Evolutionary conservation across 345 rosid species (phyloP).

Genomic region (Capsella bursapastoris): DNA sequence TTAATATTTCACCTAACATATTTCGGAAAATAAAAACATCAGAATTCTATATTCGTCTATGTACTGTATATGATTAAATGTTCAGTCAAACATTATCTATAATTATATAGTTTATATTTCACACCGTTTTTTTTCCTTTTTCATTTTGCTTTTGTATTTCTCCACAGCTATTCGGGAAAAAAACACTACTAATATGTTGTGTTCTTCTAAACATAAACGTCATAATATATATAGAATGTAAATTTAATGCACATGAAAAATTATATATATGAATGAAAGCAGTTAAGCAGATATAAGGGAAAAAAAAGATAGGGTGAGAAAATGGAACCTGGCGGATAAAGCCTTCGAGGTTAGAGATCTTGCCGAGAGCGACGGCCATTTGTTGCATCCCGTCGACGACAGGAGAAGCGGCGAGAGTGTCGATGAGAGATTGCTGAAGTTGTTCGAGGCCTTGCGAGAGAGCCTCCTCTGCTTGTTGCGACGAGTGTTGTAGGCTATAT

Average conservation of each 20-base stretch:
- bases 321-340: slow-evolving; percentile 87
- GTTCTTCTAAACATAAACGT: too few relatives aligned
- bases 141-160: background rate
- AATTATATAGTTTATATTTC: background rate
- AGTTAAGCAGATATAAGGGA: background rate
- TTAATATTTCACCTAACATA: background rate
- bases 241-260: background rate
- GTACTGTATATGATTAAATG: background rate
- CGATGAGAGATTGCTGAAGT: slow-evolving; percentile 89
- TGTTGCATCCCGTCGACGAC: slow-evolving; percentile 85
- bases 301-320: background rate
- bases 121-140: background rate
- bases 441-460: slow-evolving; percentile 88
- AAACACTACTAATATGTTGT: too few relatives aligned
- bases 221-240: background rate
- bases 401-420: slow-evolving; percentile 67
- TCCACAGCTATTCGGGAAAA: too few relatives aligned
- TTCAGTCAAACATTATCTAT: background rate
- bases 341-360: slow-evolving; percentile 90
- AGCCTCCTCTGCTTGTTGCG: slow-evolving; percentile 97
- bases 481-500: slow-evolving; percentile 87
- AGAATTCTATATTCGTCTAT: background rate
- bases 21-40: background rate
- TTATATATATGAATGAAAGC: background rate
- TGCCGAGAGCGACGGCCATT: slow-evolving; percentile 89